phyloP scores from a whole-genome alignment of 1,284 basidiomycete genomes.

The Cryptococcus depauperatus region DNA sequence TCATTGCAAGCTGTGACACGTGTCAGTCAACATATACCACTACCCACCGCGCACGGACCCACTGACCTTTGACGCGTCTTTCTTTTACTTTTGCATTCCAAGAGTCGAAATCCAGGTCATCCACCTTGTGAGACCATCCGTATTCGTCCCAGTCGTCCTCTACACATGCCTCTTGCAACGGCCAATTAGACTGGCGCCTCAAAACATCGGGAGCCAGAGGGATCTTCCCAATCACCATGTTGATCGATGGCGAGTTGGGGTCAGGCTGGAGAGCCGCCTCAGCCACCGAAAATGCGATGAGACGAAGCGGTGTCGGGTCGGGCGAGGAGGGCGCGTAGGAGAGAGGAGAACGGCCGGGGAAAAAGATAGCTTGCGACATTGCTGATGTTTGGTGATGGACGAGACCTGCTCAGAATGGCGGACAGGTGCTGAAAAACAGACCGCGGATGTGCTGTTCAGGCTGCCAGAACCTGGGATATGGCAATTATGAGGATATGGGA shows the following conservation, averaged over 20 bases:
- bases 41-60: background rate
- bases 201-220: slow-evolving; percentile 8
- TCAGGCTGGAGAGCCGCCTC: slow-evolving; percentile 38
- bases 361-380: slow-evolving; percentile 21
- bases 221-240: slow-evolving; percentile 7
- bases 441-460: background rate
- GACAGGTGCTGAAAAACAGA: no score
- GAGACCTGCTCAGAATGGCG: slow-evolving; percentile 14
- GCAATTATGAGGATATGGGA: background rate
- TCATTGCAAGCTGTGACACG: background rate
- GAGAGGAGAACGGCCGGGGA: slow-evolving; percentile 11
- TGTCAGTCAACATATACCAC: background rate
- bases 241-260: slow-evolving; percentile 35
- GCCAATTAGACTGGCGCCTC: slow-evolving; percentile 1
- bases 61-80: slow-evolving; percentile 19
- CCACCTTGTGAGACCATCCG: slow-evolving; percentile 3
- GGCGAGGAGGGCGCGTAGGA: slow-evolving; percentile 18
- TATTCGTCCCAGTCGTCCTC: background rate
- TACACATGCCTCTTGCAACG: background rate
- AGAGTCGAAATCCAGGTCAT: background rate
- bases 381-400: background rate
- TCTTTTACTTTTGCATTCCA: slow-evolving; percentile 19
- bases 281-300: slow-evolving; percentile 38
- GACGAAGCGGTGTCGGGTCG: slow-evolving; percentile 31
- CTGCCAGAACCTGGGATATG: slow-evolving; percentile 4